phyloP scores from a whole-genome alignment of 2,329 filamentous ascomycete species.

The Apiospora pterosperma region DNA sequence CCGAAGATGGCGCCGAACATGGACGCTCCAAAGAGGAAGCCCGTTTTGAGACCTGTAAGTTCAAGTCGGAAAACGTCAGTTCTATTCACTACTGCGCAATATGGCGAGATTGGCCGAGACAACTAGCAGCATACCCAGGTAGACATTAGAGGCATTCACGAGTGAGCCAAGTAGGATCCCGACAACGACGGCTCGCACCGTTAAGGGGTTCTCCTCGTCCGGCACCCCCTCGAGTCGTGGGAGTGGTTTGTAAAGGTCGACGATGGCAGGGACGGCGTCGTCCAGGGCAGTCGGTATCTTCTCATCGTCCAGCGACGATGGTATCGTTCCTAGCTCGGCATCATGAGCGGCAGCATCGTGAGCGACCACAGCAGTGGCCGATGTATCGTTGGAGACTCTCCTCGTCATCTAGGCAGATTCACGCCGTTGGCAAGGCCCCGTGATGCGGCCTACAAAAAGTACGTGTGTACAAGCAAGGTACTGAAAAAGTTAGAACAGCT shows the following conservation, averaged over 20 bases:
- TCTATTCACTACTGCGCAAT: neutral
- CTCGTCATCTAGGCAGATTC: neutral
- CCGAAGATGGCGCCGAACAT: slow-evolving; percentile 51
- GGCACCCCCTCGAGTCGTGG: slow-evolving; percentile 31
- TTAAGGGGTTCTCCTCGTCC: slow-evolving; percentile 40
- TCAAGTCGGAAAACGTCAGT: neutral
- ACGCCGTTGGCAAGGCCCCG: neutral
- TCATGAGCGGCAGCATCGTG: neutral
- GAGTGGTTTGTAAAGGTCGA: slow-evolving; percentile 38
- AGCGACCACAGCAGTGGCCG: neutral
- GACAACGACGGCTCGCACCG: slow-evolving; percentile 47
- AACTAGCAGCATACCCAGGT: slow-evolving; percentile 39
- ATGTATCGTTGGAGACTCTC: neutral
- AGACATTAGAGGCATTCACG: slow-evolving; percentile 56
- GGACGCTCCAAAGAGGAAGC: slow-evolving; percentile 41
- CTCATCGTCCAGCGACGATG: neutral
- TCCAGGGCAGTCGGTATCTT: neutral
- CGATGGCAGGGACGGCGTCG: neutral
- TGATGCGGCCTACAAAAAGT: neutral
- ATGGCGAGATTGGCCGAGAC: neutral
- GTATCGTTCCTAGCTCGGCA: neutral
- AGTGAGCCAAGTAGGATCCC: slow-evolving; percentile 50
- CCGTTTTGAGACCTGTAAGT: slow-evolving; percentile 39
- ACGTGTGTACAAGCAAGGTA: neutral
- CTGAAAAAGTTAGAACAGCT: neutral